These are phyloP conservation scores for Jaltomata sinuosa DNA, from an alignment of 257 asterid genomes.

Conservation along the genomic window DNA sequence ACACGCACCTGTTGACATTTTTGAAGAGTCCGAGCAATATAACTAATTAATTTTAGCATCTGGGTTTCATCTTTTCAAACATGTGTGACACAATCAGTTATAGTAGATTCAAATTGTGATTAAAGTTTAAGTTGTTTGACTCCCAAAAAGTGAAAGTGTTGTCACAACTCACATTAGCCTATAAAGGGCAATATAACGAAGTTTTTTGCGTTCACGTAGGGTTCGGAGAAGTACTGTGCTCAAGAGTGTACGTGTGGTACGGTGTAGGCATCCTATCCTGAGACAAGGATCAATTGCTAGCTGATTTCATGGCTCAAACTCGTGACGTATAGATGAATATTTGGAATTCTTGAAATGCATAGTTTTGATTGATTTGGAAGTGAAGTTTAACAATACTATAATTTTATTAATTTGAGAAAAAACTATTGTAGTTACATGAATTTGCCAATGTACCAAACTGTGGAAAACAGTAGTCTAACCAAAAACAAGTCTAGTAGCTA, in stretches of 20 bases:
- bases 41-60: no score
- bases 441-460: constrained; percentile 37
- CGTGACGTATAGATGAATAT: neutral
- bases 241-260: no score
- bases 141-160: neutral
- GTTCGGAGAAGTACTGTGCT: no score
- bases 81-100: neutral
- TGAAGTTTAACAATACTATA: neutral
- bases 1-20: no score
- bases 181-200: no score
- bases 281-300: neutral
- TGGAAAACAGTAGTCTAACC: constrained; percentile 44
- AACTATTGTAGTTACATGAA: constrained; percentile 26
- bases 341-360: neutral
- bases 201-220: no score
- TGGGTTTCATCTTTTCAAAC: neutral
- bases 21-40: neutral
- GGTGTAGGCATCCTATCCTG: neutral
- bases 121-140: neutral
- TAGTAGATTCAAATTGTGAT: neutral
- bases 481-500: constrained; percentile 2
- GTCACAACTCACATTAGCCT: neutral
- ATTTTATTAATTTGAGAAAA: neutral
- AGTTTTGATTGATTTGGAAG: neutral
- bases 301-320: neutral